Conservation (phyloP, 305 asterid genomes). For the Monarda citriodora region DNA sequence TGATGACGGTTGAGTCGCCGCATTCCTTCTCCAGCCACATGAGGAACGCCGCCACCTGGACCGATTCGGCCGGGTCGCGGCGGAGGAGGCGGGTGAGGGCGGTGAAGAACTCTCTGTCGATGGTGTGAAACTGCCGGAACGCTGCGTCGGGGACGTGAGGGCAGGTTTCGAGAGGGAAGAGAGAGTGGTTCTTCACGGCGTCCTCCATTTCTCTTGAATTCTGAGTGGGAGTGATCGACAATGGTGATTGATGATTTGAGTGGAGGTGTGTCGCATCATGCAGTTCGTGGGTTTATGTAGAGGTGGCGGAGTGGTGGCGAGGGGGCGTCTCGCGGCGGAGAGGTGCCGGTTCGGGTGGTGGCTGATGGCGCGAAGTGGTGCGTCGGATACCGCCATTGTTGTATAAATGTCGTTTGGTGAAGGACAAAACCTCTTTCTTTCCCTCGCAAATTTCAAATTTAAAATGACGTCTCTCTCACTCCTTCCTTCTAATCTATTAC, state of each 20-base stretch:
- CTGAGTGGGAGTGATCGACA: too few relatives aligned
- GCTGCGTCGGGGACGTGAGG: conserved; percentile 39
- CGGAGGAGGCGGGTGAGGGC: conserved; percentile 32
- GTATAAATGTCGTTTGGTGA: not conserved
- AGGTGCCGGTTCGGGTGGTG: conserved; percentile 12
- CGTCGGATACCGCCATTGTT: conserved; percentile 20
- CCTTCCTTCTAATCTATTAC: too few relatives aligned
- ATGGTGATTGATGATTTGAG: not conserved
- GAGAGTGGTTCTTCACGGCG: conserved; percentile 13
- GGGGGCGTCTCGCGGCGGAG: conserved; percentile 20
- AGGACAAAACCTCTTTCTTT: not conserved
- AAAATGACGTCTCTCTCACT: not conserved
- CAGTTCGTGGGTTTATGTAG: conserved; percentile 18
- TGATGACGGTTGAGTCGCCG: conserved; percentile 22
- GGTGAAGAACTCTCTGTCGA: conserved; percentile 49
- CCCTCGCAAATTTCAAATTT: not conserved
- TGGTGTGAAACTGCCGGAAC: conserved; percentile 49
- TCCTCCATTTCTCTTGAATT: conserved; percentile 4
- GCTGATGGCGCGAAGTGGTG: conserved; percentile 23
- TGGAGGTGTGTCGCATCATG: not conserved
- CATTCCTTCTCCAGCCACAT: conserved; percentile 54
- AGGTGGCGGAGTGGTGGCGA: conserved; percentile 11
- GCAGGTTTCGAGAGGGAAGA: conserved; percentile 24
- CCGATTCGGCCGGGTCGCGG: conserved; percentile 49
- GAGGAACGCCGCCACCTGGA: conserved; percentile 54